Percentiles rank a stretch among this genome's conserved stretches.
phyloP scores from a whole-genome alignment of 441 rosid genomes.

The Populus hybrid region DNA sequence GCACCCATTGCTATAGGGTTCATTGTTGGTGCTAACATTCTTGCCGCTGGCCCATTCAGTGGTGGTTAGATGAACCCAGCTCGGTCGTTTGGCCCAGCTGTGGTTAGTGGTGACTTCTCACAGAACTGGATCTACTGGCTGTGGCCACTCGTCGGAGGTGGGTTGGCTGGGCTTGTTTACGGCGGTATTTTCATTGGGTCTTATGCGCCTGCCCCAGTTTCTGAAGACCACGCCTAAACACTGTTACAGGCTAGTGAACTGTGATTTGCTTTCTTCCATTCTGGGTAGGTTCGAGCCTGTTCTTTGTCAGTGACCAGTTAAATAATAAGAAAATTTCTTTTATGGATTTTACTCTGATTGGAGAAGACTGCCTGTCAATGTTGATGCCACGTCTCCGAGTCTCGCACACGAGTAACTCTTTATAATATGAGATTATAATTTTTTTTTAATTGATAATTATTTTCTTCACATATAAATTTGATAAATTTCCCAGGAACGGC shows the following conservation, averaged over 20 bases:
- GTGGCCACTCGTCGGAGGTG: slow-evolving; percentile 82
- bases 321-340: background rate
- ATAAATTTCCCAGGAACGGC: too few species aligned
- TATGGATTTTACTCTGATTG: too few species aligned
- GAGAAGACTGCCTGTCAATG: too few species aligned
- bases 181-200: slow-evolving; percentile 68
- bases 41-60: slow-evolving; percentile 90
- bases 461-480: too few species aligned
- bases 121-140: slow-evolving; percentile 80
- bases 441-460: too few species aligned
- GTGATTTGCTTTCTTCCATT: background rate
- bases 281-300: background rate
- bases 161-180: slow-evolving; percentile 70
- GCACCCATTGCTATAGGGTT: slow-evolving; percentile 90
- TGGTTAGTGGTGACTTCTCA: slow-evolving; percentile 67
- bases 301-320: background rate
- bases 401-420: too few species aligned
- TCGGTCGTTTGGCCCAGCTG: slow-evolving; percentile 84
- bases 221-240: slow-evolving; percentile 32
- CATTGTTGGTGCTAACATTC: slow-evolving; percentile 83
- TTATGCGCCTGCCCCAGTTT: slow-evolving; percentile 37
- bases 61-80: slow-evolving; percentile 98
- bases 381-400: too few species aligned
- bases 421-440: too few species aligned
- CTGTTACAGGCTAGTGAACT: background rate